Evolutionary conservation across 768 basidiomycete species (phyloP).

Genomic region (Tricholoma saponaceum): DNA sequence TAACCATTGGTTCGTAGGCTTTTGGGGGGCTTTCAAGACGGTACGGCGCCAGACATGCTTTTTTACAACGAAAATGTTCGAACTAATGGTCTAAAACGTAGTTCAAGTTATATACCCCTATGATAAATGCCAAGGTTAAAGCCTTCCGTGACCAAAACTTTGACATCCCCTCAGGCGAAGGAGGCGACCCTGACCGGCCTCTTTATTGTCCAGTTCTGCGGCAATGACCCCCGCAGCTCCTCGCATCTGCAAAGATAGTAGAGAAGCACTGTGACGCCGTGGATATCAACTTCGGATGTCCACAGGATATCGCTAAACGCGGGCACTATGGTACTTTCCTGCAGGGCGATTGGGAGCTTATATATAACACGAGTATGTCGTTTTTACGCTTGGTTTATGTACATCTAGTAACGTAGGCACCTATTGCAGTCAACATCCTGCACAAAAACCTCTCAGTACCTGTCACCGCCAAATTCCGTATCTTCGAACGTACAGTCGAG

Average conservation of each 20-base stretch:
- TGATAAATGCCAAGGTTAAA: constrained; percentile 93
- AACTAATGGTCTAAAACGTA: constrained; percentile 25
- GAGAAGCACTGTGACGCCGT: constrained; percentile 86
- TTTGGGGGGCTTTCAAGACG: constrained; percentile 82
- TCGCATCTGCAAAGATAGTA: constrained; percentile 73
- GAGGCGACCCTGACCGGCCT: constrained; percentile 83
- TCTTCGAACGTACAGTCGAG: constrained; percentile 88
- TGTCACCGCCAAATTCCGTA: constrained; percentile 94
- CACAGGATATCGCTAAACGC: constrained; percentile 88
- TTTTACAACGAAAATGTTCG: background rate
- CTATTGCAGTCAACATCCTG: constrained; percentile 69
- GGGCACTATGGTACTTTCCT: constrained; percentile 89
- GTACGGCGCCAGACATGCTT: constrained; percentile 52
- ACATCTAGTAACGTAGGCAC: background rate
- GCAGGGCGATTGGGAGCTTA: constrained; percentile 93
- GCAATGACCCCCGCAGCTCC: constrained; percentile 77
- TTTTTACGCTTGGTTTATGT: background rate
- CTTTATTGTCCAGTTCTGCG: constrained; percentile 93
- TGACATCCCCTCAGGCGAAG: constrained; percentile 68
- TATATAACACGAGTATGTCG: constrained; percentile 69
- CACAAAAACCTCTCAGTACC: constrained; percentile 85
- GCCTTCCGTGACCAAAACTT: constrained; percentile 63
- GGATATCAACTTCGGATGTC: constrained; percentile 92
- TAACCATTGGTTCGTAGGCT: constrained; percentile 47
- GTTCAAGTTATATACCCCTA: constrained; percentile 94